These are phyloP conservation scores for Colletotrichum sp. DNA, from an alignment of 2,329 filamentous ascomycete species.

Conservation along the genomic window DNA sequence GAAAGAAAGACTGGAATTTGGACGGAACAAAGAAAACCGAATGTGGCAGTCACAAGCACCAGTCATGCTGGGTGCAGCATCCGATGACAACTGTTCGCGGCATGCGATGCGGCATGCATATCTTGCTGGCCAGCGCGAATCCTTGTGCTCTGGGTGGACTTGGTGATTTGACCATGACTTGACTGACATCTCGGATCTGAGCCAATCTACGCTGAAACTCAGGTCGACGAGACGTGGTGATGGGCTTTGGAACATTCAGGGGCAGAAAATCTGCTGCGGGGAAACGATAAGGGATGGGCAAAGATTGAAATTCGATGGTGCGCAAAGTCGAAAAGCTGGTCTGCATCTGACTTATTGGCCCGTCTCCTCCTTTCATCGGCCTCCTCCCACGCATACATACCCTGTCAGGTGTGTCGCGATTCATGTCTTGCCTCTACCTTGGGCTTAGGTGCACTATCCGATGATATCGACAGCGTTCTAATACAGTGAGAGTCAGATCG, in stretches of 20 bases:
- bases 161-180: background rate
- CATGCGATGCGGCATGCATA: background rate
- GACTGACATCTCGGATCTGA: background rate
- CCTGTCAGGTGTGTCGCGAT: background rate
- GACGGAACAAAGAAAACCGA: background rate
- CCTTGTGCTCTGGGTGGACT: background rate
- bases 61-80: background rate
- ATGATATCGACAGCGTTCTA: background rate
- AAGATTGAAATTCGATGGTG: background rate
- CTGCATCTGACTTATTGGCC: background rate
- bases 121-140: background rate
- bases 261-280: background rate
- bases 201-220: background rate
- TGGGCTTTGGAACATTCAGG: background rate
- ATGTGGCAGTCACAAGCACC: background rate
- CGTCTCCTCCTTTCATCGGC: background rate
- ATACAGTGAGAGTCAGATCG: background rate
- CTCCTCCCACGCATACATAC: background rate
- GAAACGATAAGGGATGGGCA: background rate
- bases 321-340: background rate
- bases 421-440: background rate
- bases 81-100: constrained; percentile 2
- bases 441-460: constrained; percentile 11
- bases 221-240: background rate
- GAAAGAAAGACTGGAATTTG: background rate